A percentile compares a stretch with the other conserved stretches of the same genome.
These are phyloP conservation scores for Ricinus communis DNA, from an alignment of 345 rosid genomes.

Conservation along the genomic window DNA sequence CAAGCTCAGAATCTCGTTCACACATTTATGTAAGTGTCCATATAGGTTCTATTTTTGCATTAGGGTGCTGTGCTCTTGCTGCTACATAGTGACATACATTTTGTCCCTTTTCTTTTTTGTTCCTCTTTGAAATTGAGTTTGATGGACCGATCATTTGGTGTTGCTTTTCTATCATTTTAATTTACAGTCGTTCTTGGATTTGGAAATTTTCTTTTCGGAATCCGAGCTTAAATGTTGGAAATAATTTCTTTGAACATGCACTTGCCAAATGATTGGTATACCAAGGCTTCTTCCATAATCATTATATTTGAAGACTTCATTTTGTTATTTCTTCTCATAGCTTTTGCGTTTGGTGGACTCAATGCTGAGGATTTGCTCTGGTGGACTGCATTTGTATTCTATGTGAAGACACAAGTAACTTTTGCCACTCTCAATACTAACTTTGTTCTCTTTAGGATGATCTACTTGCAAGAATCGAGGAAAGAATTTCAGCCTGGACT, in stretches of 20 bases:
- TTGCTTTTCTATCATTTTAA: background rate
- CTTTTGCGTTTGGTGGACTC: too few species aligned
- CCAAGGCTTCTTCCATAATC: background rate
- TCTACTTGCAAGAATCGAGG: slow-evolving; percentile 60
- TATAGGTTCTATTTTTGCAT: background rate
- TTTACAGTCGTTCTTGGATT: background rate
- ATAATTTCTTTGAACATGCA: background rate
- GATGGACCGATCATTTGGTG: background rate
- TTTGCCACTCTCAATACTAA: slow-evolving; percentile 2
- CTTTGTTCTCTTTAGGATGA: slow-evolving; percentile 49
- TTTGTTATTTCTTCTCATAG: background rate
- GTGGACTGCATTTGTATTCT: background rate
- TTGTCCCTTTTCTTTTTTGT: background rate
- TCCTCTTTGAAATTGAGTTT: background rate
- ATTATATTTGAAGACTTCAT: background rate
- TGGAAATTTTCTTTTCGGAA: too few species aligned
- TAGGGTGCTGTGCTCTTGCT: slow-evolving; percentile 3
- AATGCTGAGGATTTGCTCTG: background rate
- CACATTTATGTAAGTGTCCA: slow-evolving; percentile 43
- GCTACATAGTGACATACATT: background rate
- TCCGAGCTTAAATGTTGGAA: background rate
- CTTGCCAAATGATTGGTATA: background rate
- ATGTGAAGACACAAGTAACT: background rate
- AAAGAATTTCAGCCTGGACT: slow-evolving; percentile 82
- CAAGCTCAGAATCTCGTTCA: slow-evolving; percentile 35